A percentile compares a stretch with the other conserved stretches of the same genome.
These are phyloP conservation scores for Geranomyces variabilis DNA, from an alignment of 192 early-diverging fungal species.

Conservation along the genomic window DNA sequence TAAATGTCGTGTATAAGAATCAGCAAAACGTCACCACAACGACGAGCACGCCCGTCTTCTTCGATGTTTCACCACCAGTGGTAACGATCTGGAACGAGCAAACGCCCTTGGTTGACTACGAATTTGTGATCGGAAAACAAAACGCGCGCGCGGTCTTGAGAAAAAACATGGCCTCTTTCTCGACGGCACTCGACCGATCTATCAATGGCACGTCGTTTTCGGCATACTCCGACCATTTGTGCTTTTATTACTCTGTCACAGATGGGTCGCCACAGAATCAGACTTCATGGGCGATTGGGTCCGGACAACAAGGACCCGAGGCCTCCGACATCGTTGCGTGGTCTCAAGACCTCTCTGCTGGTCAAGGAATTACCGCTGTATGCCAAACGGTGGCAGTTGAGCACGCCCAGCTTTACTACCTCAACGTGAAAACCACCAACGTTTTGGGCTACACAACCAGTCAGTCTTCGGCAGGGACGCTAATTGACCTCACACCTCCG, in stretches of 20 bases:
- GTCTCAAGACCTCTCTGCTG: neutral
- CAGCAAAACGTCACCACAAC: constrained; percentile 3
- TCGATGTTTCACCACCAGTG: constrained; percentile 11
- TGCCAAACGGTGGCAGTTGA: neutral
- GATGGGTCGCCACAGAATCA: neutral
- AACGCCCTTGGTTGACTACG: neutral
- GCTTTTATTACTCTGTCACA: neutral
- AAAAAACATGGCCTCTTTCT: neutral
- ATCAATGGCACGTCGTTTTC: neutral
- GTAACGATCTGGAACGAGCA: constrained; percentile 1
- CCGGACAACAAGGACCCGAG: neutral
- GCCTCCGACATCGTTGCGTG: neutral
- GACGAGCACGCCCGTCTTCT: neutral
- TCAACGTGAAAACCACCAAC: neutral
- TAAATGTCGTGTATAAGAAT: neutral
- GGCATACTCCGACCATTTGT: neutral
- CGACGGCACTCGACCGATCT: neutral
- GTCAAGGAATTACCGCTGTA: neutral
- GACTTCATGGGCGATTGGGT: neutral
- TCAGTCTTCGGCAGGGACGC: neutral
- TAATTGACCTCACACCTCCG: constrained; percentile 10
- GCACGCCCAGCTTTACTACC: constrained; percentile 2
- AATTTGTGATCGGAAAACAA: constrained; percentile 2
- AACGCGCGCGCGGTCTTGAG: neutral
- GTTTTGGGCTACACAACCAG: constrained; percentile 2